Percentiles rank a stretch among this genome's conserved stretches.
Evolutionary conservation across 352 stramenopile genomes (phyloP).

Genomic region (Pseudoperonospora humuli): DNA sequence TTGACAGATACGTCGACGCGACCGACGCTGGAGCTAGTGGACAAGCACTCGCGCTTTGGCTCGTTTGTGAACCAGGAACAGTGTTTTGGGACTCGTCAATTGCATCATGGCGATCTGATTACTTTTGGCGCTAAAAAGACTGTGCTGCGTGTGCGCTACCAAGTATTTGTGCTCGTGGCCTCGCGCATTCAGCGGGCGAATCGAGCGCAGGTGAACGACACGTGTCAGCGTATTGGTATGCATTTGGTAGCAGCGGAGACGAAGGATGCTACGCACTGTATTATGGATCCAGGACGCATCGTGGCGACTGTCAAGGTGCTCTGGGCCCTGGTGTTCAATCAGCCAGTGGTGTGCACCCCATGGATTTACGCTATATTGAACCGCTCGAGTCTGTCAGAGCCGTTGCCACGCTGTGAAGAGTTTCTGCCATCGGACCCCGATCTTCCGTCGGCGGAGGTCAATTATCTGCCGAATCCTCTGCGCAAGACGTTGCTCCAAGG

Average conservation of each 20-base stretch:
- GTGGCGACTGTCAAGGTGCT: constrained; percentile 82
- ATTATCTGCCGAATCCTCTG: constrained; percentile 68
- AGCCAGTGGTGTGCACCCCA: constrained; percentile 69
- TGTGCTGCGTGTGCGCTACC: constrained; percentile 72
- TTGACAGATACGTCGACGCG: constrained; percentile 46
- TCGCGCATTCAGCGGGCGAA: constrained; percentile 61
- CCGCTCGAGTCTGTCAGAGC: constrained; percentile 64
- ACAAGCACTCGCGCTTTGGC: constrained; percentile 80
- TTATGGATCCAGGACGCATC: constrained; percentile 76
- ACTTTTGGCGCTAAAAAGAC: constrained; percentile 81
- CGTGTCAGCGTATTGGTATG: constrained; percentile 76
- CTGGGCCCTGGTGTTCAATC: constrained; percentile 80
- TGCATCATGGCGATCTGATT: constrained; percentile 65
- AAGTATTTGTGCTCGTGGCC: constrained; percentile 70
- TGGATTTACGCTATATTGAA: constrained; percentile 77
- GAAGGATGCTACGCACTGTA: constrained; percentile 72
- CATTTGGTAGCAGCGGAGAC: constrained; percentile 52
- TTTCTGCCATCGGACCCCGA: constrained; percentile 57
- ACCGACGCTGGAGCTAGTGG: constrained; percentile 61
- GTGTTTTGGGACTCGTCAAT: constrained; percentile 32
- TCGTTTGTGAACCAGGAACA: constrained; percentile 83
- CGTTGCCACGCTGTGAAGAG: constrained; percentile 65
- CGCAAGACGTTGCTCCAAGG: constrained; percentile 69
- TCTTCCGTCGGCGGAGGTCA: constrained; percentile 46
- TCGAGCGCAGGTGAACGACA: constrained; percentile 55